Evolutionary conservation across 176 grass and related monocot species (phyloP).

Genomic region (Aechmea fasciata): DNA sequence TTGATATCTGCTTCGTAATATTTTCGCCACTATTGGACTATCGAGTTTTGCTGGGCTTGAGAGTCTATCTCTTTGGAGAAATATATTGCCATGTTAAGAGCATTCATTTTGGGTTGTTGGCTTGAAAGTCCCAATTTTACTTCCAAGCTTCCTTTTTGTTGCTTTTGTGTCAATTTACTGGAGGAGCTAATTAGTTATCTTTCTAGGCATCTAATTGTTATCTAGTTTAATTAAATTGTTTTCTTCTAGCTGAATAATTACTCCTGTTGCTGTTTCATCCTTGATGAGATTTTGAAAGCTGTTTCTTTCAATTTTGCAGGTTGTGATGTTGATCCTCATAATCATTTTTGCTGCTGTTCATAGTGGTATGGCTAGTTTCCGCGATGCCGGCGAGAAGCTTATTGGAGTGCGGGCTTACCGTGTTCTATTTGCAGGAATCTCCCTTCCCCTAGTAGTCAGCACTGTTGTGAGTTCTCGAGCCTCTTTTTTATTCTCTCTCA

Average conservation of each 20-base stretch:
- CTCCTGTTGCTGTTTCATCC: neutral
- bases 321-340: slow-evolving; percentile 58
- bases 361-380: slow-evolving; percentile 86
- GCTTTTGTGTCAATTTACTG: neutral
- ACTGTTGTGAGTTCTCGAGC: slow-evolving; percentile 57
- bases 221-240: slow-evolving; percentile 4
- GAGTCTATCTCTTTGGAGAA: no score
- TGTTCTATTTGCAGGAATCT: slow-evolving; percentile 84
- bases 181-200: neutral
- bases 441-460: slow-evolving; percentile 72
- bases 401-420: slow-evolving; percentile 73
- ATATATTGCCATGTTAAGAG: no score
- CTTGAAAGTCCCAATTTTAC: neutral
- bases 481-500: slow-evolving; percentile 2
- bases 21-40: no score
- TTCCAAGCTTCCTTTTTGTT: neutral
- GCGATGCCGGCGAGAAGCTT: slow-evolving; percentile 72
- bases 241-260: neutral
- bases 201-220: neutral
- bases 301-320: slow-evolving; percentile 27
- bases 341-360: slow-evolving; percentile 76
- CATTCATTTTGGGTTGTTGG: no score
- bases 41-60: no score
- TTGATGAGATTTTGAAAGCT: neutral
- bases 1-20: neutral